Base-by-base conservation (phyloP, 768 basidiomycete genomes). In the Mycena leptocephala region DNA sequence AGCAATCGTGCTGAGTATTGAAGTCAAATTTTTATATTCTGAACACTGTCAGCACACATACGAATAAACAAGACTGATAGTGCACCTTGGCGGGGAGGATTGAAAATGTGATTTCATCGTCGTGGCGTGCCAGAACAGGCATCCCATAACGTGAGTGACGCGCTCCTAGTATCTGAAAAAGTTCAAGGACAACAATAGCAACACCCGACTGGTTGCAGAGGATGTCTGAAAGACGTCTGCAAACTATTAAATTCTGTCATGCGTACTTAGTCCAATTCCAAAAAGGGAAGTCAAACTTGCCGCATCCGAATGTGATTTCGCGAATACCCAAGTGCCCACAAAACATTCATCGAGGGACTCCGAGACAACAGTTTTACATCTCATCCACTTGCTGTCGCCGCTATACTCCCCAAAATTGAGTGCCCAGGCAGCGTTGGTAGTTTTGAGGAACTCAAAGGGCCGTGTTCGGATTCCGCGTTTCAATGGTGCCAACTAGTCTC, bases 281-380 rank as follows among this genome's bases (percentile, higher is more conserved):
- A 51, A 51, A 46, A 46, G 7, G n/a, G 4, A n/a, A 51, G 48
- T 51, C n/a, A 9, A 51, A 51, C 48, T 51, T 24, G n/a, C 48
- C 48, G 8, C 11, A 11, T 51, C 48, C 5, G 48, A n/a, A 51
- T 51, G 48, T 5, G 48, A 51, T 3, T 51, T 51, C 48, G 48
- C 48, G 24, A 51, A 51, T 51, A 64, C 62, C 62, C 62, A 64
- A 7, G 62, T 35, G n/a, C 41, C 41, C 18, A 64, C 62, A 28
- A 10, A 30, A 64, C 62, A 64, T 46, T 46, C 39, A 41, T 64
- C 62, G 9, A 64, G 33, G 24, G 62, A 64, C 62, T 64, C 62
- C 10, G 10, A 14, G 22, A 65, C 28, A 13, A 64, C 62, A 9
- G 61, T n/a, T n/a, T n/a, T n/a, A n/a, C n/a, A n/a, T n/a, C n/a